These are phyloP conservation scores for Neonothopanus nambi DNA, from an alignment of 1,284 basidiomycete species.

Conservation along the genomic window DNA sequence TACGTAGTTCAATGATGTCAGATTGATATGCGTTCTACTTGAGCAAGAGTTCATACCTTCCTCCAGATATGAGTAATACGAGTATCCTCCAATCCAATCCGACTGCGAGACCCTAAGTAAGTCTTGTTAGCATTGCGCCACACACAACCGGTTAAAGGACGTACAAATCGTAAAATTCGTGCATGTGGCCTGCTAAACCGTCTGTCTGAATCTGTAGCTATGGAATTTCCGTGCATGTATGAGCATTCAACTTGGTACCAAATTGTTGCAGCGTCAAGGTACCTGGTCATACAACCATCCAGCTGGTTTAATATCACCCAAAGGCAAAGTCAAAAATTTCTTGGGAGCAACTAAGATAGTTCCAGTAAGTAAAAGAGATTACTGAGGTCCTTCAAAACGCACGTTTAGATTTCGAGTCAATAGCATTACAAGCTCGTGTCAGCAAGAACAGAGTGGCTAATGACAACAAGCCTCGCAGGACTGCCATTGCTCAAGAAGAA, in stretches of 20 bases:
- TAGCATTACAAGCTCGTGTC: neutral
- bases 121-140: neutral
- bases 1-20: conserved; percentile 27
- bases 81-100: conserved; percentile 54
- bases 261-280: too few species aligned
- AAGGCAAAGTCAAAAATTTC: conserved; percentile 48
- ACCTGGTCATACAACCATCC: conserved; percentile 60
- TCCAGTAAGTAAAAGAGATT: neutral
- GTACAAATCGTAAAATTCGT: conserved; percentile 57
- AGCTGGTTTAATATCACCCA: conserved; percentile 47
- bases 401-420: neutral
- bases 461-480: too few species aligned
- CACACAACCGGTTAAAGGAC: conserved; percentile 20
- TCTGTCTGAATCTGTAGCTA: conserved; percentile 52
- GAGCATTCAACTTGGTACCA: conserved; percentile 5
- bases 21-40: neutral
- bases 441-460: neutral
- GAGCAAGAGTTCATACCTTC: conserved; percentile 27
- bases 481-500: too few species aligned
- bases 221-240: too few species aligned
- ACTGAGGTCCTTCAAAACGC: neutral
- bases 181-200: conserved; percentile 55
- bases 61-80: conserved; percentile 48
- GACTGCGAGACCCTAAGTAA: conserved; percentile 45
- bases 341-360: conserved; percentile 45